phyloP scores from a whole-genome alignment of 2,329 filamentous ascomycete species.

The Ophiostoma australiae region DNA sequence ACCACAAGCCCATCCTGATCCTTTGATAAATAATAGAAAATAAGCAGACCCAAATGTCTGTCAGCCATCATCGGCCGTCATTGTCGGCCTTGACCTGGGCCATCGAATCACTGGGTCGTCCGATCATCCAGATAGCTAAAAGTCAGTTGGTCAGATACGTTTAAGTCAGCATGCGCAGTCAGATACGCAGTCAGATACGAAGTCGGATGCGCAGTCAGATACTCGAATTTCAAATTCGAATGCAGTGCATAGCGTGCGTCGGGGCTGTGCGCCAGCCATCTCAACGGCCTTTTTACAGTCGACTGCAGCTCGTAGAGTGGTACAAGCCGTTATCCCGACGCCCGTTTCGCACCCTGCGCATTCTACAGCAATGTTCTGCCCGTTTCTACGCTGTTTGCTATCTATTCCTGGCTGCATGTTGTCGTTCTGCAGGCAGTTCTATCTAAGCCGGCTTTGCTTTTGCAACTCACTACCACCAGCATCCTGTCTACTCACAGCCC shows the following conservation, averaged over 20 bases:
- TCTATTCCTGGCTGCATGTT: constrained; percentile 11
- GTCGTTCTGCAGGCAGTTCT: constrained; percentile 2
- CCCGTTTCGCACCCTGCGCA: background rate
- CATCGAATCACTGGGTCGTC: constrained; percentile 5
- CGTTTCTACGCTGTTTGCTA: background rate
- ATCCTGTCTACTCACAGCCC: background rate
- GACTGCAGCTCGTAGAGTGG: background rate
- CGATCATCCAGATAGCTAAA: background rate
- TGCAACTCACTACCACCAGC: background rate
- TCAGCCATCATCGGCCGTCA: background rate
- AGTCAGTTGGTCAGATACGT: background rate
- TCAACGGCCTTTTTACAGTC: background rate
- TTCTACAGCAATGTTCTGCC: background rate
- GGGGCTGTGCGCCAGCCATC: constrained; percentile 8
- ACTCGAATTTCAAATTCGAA: background rate
- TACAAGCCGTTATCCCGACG: constrained; percentile 4
- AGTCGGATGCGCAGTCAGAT: background rate
- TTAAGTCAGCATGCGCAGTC: background rate
- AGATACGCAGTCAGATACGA: background rate
- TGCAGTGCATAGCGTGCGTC: background rate
- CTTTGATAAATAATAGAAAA: background rate
- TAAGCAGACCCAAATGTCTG: background rate
- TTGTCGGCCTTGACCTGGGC: background rate
- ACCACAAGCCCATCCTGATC: background rate
- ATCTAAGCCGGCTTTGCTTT: background rate